Evolutionary conservation across 2,329 filamentous ascomycete genomes (phyloP), one percentile per base, ranked within the genome.

Genomic region (Fusarium redolens): DNA sequence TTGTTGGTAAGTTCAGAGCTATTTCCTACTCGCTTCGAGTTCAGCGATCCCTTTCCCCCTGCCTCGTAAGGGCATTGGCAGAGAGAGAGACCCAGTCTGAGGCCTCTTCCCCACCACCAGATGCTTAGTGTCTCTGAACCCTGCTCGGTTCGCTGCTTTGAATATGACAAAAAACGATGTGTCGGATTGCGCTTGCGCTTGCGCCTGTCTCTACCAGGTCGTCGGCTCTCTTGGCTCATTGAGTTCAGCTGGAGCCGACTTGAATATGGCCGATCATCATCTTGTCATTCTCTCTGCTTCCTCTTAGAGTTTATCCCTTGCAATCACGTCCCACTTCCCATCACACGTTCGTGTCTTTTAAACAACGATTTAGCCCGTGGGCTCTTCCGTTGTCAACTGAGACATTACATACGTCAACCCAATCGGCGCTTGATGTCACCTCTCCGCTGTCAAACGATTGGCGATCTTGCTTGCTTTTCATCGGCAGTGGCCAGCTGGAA

Each of bases 1-100:
- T 86, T 82, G 86, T 89, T 80, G 87, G 88, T 90, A 82, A 88
- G 88, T 89, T 76, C 58, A 65, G 52, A 60, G 56, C 61, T 65
- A 71, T 73, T 68, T 70, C 72, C 71, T 69, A 37, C 59, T 65
- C 44, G 61, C 73, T 68, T 73, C 65, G 64, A 65, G 45, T 56
- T 73, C 65, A 65, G 69, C 69, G 58, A 50, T 72, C 60, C 52
- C 69, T 37, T 73, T 48, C 31, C 60, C 70, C 69, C 64, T 61
- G 58, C 52, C 47, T 58, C 67, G 71, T 51, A 54, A 65, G 54
- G 67, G 55, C 38, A 72, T 71, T 74, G 71, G 71, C 33, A 73
- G 71, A 71, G 45, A 68, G 50, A 58, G 47, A 55, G 71, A 48
- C 67, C 58, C 58, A 61, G 56, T 47, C 48, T 44, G 71, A 74